Evolutionary conservation across 31 red algal species (phyloP).

Genomic region (Odonthalia washingtoniensis): DNA sequence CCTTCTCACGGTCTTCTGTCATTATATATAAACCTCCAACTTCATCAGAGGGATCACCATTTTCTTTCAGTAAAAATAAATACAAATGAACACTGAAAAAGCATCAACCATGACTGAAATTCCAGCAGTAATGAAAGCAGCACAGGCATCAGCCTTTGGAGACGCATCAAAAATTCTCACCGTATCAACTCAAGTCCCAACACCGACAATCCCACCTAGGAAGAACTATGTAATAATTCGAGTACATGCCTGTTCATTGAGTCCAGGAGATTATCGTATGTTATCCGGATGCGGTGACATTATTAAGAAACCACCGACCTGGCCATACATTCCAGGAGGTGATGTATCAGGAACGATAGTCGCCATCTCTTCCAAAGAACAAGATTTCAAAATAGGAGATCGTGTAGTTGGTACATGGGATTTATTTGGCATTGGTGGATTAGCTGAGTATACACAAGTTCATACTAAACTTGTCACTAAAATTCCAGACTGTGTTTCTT

Average conservation of each 20-base stretch:
- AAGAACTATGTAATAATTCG: slow-evolving; percentile 55
- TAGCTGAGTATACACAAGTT: slow-evolving; percentile 62
- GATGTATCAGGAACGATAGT: slow-evolving; percentile 67
- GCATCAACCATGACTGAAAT: slow-evolving; percentile 12
- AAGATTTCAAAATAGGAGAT: slow-evolving; percentile 42
- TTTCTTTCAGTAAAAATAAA: too few species aligned
- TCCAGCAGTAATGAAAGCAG: slow-evolving; percentile 39
- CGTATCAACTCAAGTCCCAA: slow-evolving; percentile 14
- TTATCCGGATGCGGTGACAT: slow-evolving; percentile 42
- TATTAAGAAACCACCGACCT: slow-evolving; percentile 53
- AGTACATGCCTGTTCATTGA: slow-evolving; percentile 60
- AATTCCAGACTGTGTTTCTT: slow-evolving; percentile 39
- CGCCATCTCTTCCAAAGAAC: slow-evolving; percentile 15
- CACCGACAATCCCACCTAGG: slow-evolving; percentile 8
- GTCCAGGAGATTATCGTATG: slow-evolving; percentile 73
- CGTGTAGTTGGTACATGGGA: slow-evolving; percentile 68
- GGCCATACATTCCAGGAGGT: slow-evolving; percentile 76
- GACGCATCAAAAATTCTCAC: slow-evolving; percentile 35
- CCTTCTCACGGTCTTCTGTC: too few species aligned
- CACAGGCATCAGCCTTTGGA: slow-evolving; percentile 33
- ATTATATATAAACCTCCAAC: too few species aligned
- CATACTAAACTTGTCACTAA: slow-evolving; percentile 26
- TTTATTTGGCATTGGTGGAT: slow-evolving; percentile 47
- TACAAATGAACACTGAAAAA: too few species aligned
- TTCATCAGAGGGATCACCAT: too few species aligned